These are phyloP conservation scores for Talaromyces sp. DNA, from an alignment of 2,329 filamentous ascomycete species.

Conservation along the genomic window DNA sequence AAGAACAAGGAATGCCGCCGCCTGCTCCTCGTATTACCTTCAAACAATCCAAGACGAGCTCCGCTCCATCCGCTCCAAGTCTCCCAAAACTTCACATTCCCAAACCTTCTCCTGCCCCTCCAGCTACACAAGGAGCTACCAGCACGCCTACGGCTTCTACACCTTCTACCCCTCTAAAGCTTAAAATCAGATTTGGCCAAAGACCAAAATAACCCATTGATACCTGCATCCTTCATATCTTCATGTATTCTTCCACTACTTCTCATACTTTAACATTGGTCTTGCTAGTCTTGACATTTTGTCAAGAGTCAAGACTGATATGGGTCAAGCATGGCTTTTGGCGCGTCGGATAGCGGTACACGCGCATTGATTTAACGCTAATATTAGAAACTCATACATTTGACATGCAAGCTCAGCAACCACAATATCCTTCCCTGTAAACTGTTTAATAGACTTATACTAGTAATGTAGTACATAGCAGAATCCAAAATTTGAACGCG, in stretches of 20 bases:
- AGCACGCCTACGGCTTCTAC: constrained; percentile 32
- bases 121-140: constrained; percentile 30
- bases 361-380: constrained; percentile 12
- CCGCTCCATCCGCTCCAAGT: constrained; percentile 28
- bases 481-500: no score
- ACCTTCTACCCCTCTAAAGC: constrained; percentile 40
- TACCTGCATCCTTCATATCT: constrained; percentile 6
- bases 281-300: neutral
- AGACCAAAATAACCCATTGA: constrained; percentile 30
- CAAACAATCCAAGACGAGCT: constrained; percentile 42
- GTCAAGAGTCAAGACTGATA: neutral
- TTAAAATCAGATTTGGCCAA: constrained; percentile 46
- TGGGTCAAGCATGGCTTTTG: constrained; percentile 14
- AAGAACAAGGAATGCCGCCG: constrained; percentile 38
- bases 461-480: no score
- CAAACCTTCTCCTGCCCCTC: constrained; percentile 31
- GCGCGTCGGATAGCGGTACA: constrained; percentile 15
- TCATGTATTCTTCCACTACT: constrained; percentile 22
- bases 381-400: constrained; percentile 7
- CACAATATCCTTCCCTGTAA: no score
- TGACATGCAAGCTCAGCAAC: neutral
- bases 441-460: no score
- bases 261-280: constrained; percentile 14
- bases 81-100: constrained; percentile 40
- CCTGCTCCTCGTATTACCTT: constrained; percentile 45